These are phyloP conservation scores for Suillus spraguei DNA, from an alignment of 768 basidiomycete species.

Conservation along the genomic window DNA sequence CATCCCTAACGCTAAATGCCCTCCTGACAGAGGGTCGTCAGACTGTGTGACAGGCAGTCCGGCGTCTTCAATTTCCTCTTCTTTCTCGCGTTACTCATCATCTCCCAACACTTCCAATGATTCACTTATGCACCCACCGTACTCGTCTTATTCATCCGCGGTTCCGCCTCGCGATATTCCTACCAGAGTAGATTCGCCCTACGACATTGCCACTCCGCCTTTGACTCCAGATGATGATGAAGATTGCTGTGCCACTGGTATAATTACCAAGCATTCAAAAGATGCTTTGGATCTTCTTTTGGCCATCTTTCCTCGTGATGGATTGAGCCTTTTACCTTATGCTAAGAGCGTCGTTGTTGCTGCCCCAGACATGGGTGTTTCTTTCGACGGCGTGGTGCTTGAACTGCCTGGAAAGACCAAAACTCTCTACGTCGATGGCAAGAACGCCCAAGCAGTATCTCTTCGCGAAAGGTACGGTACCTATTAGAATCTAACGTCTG, in stretches of 20 bases:
- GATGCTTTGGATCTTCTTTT: conserved; percentile 80
- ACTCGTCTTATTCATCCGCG: conserved; percentile 27
- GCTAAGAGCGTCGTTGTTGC: conserved; percentile 77
- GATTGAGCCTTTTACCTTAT: conserved; percentile 66
- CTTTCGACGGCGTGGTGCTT: conserved; percentile 80
- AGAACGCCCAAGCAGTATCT: conserved; percentile 77
- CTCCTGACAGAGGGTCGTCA: conserved; percentile 94
- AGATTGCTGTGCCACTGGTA: conserved; percentile 44
- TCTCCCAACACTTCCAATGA: conserved; percentile 26
- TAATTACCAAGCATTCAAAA: conserved; percentile 48
- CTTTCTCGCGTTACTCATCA: conserved; percentile 35
- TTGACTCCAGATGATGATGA: conserved; percentile 73
- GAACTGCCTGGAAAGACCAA: conserved; percentile 69
- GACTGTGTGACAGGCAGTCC: conserved; percentile 93
- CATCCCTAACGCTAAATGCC: conserved; percentile 89
- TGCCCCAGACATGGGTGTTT: conserved; percentile 63
- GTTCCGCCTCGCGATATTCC: conserved; percentile 48
- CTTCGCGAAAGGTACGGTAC: conserved; percentile 75
- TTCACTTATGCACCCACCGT: conserved; percentile 21
- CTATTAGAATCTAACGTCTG: conserved; percentile 13
- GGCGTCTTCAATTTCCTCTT: conserved; percentile 62
- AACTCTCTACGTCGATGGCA: conserved; percentile 85
- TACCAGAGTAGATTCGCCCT: conserved; percentile 38
- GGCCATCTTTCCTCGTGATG: conserved; percentile 75
- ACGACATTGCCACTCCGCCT: conserved; percentile 67